phyloP scores from a whole-genome alignment of 345 rosid species.

The Ceriops decandra region DNA sequence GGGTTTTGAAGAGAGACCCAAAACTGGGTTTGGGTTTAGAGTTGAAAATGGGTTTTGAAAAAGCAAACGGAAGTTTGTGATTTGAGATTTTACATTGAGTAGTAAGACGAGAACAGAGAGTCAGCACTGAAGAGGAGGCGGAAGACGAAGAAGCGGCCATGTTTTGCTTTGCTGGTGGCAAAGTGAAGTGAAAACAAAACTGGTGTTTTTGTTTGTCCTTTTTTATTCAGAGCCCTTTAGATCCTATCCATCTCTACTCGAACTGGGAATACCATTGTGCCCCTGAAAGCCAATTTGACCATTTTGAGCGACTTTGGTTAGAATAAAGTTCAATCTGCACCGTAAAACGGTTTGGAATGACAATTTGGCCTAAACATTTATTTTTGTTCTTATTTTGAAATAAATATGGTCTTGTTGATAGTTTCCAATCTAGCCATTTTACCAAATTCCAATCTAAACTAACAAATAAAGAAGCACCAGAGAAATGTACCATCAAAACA shows the following conservation, averaged over 20 bases:
- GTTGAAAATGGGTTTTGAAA: slow-evolving; percentile 22
- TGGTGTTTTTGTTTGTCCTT: too few species aligned
- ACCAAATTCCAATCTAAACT: too few species aligned
- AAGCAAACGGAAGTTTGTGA: slow-evolving; percentile 10
- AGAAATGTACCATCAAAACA: too few species aligned
- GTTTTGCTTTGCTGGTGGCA: neutral
- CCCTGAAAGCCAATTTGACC: neutral
- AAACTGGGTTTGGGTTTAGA: slow-evolving; percentile 28
- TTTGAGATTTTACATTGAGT: slow-evolving; percentile 53
- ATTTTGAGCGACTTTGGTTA: too few species aligned
- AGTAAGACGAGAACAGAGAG: slow-evolving; percentile 63
- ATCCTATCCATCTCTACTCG: slow-evolving; percentile 13
- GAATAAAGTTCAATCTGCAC: too few species aligned
- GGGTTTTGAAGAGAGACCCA: slow-evolving; percentile 15
- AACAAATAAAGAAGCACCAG: too few species aligned
- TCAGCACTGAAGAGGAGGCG: slow-evolving; percentile 38
- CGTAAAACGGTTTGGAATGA: too few species aligned
- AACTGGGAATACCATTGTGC: neutral
- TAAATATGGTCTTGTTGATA: too few species aligned
- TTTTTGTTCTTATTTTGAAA: too few species aligned
- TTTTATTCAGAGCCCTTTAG: too few species aligned
- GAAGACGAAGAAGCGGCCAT: slow-evolving; percentile 36
- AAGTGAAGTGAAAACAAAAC: slow-evolving; percentile 2
- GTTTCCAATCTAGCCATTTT: too few species aligned
- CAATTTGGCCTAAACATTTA: too few species aligned